Base-by-base conservation (phyloP, 2,329 filamentous ascomycete genomes). In the Eurotiales sp. region DNA sequence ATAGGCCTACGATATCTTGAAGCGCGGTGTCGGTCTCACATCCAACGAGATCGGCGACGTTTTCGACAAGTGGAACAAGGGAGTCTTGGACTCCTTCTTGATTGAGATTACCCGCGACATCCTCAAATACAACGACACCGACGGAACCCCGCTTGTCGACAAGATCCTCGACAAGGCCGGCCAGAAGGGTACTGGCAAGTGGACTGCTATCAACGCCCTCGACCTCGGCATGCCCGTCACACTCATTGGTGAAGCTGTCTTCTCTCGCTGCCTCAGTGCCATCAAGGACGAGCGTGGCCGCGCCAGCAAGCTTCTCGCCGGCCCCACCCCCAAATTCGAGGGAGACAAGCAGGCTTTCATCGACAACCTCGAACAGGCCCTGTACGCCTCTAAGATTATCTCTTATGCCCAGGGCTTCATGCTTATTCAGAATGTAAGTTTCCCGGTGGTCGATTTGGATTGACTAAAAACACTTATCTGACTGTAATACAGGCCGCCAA, bases 401-500 rank as follows among this genome's bases (percentile, higher is more conserved):
- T 99, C 93, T 17, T 99, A 99, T 73, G 90, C 93, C 60, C 93
- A 99, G 79, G 93, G 93, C 72, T 99, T 99, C 84, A 97, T 97
- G 92, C 84, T 99, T 69, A 97, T 99, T 84, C 92, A 97, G 80
- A 87, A 95, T 78, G 90, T 91, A 76, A 75, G 84, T 73, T 21
- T 21, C 8, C 10, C n/a, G n/a, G 15, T 2, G 8, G 23, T 42
- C 49, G 42, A 52, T 21, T 7, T 51, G 4, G 27, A 29, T 29
- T 41, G 42, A 51, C 47, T 58, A 44, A 55, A 25, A 37, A 8
- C 19, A 17, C 22, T 22, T 46, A 48, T 47, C 62, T 69, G 57
- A 67, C 60, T 49, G 36, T 39, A 19, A 22, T 34, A 40, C 53
- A 93, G 88, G 92, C 93, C 64, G 93, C 92, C 75, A 90, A 87